These are phyloP conservation scores for Xylariaceae sp. DNA, from an alignment of 2,329 filamentous ascomycete genomes.

Conservation along the genomic window DNA sequence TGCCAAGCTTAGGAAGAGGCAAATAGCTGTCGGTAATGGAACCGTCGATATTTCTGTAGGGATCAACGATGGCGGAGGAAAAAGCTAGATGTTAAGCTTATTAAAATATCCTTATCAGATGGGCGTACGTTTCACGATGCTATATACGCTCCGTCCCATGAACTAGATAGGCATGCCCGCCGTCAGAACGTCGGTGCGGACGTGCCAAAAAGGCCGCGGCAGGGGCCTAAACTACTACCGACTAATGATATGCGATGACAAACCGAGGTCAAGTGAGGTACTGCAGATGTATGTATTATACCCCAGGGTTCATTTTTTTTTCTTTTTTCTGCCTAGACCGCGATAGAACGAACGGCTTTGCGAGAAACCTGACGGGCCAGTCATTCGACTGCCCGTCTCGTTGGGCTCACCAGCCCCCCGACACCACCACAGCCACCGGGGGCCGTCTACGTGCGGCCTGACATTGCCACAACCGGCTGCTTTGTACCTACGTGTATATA, in stretches of 20 bases:
- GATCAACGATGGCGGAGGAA: conserved; percentile 2
- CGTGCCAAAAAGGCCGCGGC: conserved; percentile 26
- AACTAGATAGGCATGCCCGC: neutral
- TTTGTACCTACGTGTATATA: neutral
- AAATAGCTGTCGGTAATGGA: conserved; percentile 13
- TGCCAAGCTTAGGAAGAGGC: conserved; percentile 17
- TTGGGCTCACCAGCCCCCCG: conserved; percentile 34
- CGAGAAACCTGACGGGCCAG: conserved; percentile 27
- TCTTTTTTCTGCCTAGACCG: conserved; percentile 17
- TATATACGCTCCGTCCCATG: conserved; percentile 10
- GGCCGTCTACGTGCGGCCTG: conserved; percentile 6
- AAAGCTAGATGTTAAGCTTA: conserved; percentile 2
- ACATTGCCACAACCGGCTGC: neutral
- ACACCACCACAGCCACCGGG: conserved; percentile 19
- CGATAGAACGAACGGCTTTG: conserved; percentile 25
- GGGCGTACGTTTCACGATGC: conserved; percentile 8
- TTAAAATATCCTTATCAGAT: conserved; percentile 8
- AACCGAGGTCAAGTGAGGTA: conserved; percentile 37
- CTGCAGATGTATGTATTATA: conserved; percentile 34
- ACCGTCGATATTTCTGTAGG: neutral
- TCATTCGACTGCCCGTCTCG: conserved; percentile 32
- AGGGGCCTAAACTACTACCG: conserved; percentile 13
- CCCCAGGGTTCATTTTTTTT: neutral
- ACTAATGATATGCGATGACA: conserved; percentile 23
- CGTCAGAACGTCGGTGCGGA: conserved; percentile 10